Conservation (phyloP, 495 filamentous ascomycete species). For the Chlorociboria aeruginascens region DNA sequence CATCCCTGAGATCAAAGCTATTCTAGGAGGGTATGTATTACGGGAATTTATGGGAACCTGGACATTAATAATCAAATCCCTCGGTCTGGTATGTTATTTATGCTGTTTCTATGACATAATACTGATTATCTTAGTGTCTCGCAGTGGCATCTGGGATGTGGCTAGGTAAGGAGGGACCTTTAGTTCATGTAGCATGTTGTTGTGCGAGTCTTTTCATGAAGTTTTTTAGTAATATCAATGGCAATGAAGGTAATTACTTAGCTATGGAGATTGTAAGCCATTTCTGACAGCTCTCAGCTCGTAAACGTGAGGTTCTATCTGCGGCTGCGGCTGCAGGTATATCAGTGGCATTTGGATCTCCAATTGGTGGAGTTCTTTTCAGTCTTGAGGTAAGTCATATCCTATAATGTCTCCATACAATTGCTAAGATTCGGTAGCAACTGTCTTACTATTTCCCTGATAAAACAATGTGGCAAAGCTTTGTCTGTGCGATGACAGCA, state of each 20-base stretch:
- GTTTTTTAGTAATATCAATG: constrained; percentile 66
- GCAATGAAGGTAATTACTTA: constrained; percentile 63
- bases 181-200: constrained; percentile 96
- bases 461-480: constrained; percentile 99
- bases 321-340: constrained; percentile 92
- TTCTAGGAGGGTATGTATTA: constrained; percentile 91
- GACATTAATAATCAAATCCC: constrained; percentile 84
- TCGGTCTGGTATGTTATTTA: constrained; percentile 60
- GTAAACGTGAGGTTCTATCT: constrained; percentile 91
- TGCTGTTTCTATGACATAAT: background rate
- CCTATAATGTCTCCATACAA: background rate
- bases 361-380: constrained; percentile 88
- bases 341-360: constrained; percentile 93
- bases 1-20: constrained; percentile 96
- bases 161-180: constrained; percentile 95
- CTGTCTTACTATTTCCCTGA: constrained; percentile 97
- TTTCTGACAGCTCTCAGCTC: constrained; percentile 38
- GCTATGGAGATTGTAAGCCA: constrained; percentile 5
- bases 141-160: constrained; percentile 93
- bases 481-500: constrained; percentile 96
- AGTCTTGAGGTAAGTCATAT: constrained; percentile 59
- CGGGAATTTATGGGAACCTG: constrained; percentile 82
- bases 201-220: constrained; percentile 96
- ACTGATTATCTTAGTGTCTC: constrained; percentile 48
- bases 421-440: constrained; percentile 34